A percentile compares a stretch with the other conserved stretches of the same genome.
Evolutionary conservation across 768 basidiomycete genomes (phyloP).

Genomic region (Lactarius hatsudake): DNA sequence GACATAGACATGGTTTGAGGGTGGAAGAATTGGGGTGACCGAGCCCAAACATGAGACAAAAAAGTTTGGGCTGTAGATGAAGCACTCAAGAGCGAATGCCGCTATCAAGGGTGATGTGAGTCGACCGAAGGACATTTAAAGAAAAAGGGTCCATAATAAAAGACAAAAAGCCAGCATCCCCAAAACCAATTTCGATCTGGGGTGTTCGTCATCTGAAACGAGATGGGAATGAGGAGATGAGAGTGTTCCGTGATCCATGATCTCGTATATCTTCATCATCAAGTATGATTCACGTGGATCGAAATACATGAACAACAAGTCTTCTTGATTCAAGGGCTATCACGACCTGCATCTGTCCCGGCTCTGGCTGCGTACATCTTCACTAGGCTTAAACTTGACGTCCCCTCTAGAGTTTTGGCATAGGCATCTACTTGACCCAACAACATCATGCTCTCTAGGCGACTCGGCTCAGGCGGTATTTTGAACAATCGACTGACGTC

Average conservation of each 20-base stretch:
- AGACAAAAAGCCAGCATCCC: background rate
- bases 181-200: background rate
- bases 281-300: background rate
- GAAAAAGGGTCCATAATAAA: background rate
- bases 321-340: conserved; percentile 10
- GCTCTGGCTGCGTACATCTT: conserved; percentile 78
- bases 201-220: too few relatives aligned
- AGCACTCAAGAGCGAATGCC: background rate
- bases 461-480: conserved; percentile 83
- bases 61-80: background rate
- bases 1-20: background rate
- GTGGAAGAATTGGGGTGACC: background rate
- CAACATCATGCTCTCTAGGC: conserved; percentile 81
- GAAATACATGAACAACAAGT: background rate
- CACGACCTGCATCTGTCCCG: conserved; percentile 29
- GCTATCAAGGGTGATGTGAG: too few relatives aligned
- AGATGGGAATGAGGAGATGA: too few relatives aligned
- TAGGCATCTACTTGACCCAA: conserved; percentile 87
- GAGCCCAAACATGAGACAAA: background rate
- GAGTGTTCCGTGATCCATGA: too few relatives aligned
- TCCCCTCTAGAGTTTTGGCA: conserved; percentile 70
- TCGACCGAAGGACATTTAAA: too few relatives aligned
- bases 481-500: conserved; percentile 82
- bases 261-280: background rate
- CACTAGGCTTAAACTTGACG: conserved; percentile 59